These are phyloP conservation scores for Blastobotrys muscicola DNA, from an alignment of 805 yeast species.

Conservation along the genomic window DNA sequence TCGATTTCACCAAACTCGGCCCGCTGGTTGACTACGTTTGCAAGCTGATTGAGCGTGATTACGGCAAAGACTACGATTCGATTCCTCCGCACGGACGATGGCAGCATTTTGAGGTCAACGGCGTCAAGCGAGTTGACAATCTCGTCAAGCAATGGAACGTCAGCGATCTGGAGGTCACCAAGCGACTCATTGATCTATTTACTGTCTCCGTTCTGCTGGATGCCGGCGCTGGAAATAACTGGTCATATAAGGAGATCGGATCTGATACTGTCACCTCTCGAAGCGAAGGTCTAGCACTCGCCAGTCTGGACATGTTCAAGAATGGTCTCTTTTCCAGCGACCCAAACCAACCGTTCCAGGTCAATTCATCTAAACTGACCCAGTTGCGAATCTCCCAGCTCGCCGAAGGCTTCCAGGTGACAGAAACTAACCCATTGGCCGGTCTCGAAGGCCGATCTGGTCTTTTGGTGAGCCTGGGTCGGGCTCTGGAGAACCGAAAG, in stretches of 20 bases:
- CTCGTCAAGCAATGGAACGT: conserved; percentile 35
- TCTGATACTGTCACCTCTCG: conserved; percentile 31
- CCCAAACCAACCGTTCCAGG: conserved; percentile 29
- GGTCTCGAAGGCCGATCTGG: conserved; percentile 47
- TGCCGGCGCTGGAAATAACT: conserved; percentile 58
- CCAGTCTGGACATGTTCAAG: conserved; percentile 45
- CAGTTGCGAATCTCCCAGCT: conserved; percentile 31
- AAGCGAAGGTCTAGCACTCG: conserved; percentile 59
- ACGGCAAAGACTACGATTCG: conserved; percentile 32
- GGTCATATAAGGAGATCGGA: conserved; percentile 39
- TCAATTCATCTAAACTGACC: conserved; percentile 35
- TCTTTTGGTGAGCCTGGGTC: conserved; percentile 40
- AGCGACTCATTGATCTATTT: conserved; percentile 46
- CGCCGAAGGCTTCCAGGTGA: conserved; percentile 39
- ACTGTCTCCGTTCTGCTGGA: conserved; percentile 53
- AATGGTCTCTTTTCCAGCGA: conserved; percentile 38
- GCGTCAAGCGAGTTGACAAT: conserved; percentile 34
- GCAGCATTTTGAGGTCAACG: conserved; percentile 53
- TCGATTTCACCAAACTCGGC: conserved; percentile 35
- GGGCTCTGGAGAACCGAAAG: conserved; percentile 31
- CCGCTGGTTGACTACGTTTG: conserved; percentile 38
- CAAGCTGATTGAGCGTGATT: conserved; percentile 37
- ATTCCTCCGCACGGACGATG: conserved; percentile 64
- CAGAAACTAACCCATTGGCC: conserved; percentile 38
- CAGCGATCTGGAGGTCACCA: conserved; percentile 39